Evolutionary conservation across 2,329 filamentous ascomycete species (phyloP), one percentile per base, ranked within the genome.

Genomic region (Diaporthe sp.): DNA sequence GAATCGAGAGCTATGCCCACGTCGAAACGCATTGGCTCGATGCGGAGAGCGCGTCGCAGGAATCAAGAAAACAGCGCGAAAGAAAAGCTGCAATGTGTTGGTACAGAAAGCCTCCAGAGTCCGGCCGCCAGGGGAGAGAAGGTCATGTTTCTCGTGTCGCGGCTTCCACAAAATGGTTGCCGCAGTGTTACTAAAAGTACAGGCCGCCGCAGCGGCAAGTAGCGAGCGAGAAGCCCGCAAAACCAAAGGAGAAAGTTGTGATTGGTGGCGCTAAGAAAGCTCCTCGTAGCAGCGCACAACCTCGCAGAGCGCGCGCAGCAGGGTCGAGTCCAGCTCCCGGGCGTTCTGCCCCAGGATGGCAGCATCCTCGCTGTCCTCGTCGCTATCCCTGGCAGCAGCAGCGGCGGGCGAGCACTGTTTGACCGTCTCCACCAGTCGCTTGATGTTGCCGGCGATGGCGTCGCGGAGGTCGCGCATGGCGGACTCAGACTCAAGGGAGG

Each of bases 361-460:
- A 28, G 73, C 42, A 28, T 68, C 47, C 31, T 65, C 71, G n/a
- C 42, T 63, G 55, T 75, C 78, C 44, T 73, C 70, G 6, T 74
- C 60, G 22, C 65, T 73, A 22, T 44, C 63, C 20, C 53, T 75
- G 49, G 76, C 76, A 8, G 31, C 76, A 8, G 31, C 37, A 10
- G 72, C n/a, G 8, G 73, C 31, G 15, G 37, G 39, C 20, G 73
- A 51, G 25, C 44, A 68, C 42, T 77, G 77, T 73, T 84, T 84
- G 74, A 90, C 85, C 6, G 89, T 90, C 4, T 85, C 83, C 0
- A 91, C 86, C 3, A 92, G 82, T 22, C 87, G 82, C 2, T 84
- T 84, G 74, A 91, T 87, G 79, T 90, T 91, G 58, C 83, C 84
- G 58, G 86, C 82, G 25, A 92, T 82, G 0, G 88, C 89, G 1